Base-by-base conservation (phyloP, 1,284 basidiomycete species). In the Trichosporon ovoides region DNA sequence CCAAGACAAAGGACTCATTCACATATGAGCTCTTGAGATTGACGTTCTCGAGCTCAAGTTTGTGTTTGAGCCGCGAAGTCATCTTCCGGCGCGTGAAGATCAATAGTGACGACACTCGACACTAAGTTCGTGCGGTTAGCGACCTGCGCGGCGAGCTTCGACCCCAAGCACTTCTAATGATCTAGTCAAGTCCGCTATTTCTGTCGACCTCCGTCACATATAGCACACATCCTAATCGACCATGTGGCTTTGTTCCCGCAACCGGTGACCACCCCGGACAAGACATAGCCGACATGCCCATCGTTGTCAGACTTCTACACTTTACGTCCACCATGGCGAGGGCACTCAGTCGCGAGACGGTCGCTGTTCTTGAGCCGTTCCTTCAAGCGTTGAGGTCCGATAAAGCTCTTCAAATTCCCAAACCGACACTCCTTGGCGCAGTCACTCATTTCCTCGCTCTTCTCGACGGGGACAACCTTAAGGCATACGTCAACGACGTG, bases 1-100 rank as follows among this genome's bases (percentile, higher is more conserved):
- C 90, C 75, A 89, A 78, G 70, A 91, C 93, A 74, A 96, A 96
- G 56, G 85, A 88, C 77, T 95, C 91, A 58, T 85, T 90, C 11
- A 88, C 83, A 68, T 83, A 88, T 61, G 89, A 84, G 50, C 90
- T 80, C 53, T 87, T 88, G 43, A 96, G 83, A 77, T 91, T 80
- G 57, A 76, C 64, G 68, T 83, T 87, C 68, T 91, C 85, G 38
- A 92, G 80, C 58, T 87, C 88, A 40, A 96, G 84, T 79, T 91
- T 80, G 59, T 79, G 78, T 63, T 80, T 80, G 49, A 83, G 77
- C 40, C 81, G 73, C 40, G 79, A 79, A 14, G 81, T 80, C 72
- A 82, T 80, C 65, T 64, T 78, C 48, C 28, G 19, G 52, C 20
- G 49, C n/a, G 11, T 28, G 50, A 46, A 31, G 28, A 31, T 9